Evolutionary conservation across 495 filamentous ascomycete genomes (phyloP).

Genomic region (Penicillium canescens): DNA sequence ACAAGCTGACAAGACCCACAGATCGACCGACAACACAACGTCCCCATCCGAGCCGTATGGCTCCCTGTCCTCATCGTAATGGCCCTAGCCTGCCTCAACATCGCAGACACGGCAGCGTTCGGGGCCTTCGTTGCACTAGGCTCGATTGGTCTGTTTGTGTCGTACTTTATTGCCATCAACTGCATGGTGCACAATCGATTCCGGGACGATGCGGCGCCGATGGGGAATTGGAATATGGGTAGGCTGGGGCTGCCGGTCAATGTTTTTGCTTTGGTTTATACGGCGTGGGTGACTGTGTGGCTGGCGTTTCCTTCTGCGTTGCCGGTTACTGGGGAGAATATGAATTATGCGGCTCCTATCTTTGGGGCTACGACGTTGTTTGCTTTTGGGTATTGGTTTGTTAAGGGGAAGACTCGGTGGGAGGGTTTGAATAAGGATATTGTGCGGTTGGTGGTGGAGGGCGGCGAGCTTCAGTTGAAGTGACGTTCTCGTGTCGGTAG

Average conservation of each 20-base stretch:
- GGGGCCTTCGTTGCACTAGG: conserved; percentile 51
- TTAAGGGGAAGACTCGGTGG: conserved; percentile 20
- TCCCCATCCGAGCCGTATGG: conserved; percentile 45
- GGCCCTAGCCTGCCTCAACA: conserved; percentile 55
- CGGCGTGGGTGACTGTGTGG: conserved; percentile 23
- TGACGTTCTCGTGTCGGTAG: neutral
- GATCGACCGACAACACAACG: conserved; percentile 31
- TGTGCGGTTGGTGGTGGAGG: conserved; percentile 15
- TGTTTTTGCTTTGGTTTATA: conserved; percentile 23
- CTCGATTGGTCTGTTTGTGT: conserved; percentile 38
- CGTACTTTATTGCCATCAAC: conserved; percentile 41
- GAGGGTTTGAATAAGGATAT: conserved; percentile 18
- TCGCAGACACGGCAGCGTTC: conserved; percentile 53
- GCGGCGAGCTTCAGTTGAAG: conserved; percentile 12
- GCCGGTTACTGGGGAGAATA: conserved; percentile 23
- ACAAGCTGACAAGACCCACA: neutral
- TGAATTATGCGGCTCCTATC: conserved; percentile 30
- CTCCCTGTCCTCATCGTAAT: conserved; percentile 47
- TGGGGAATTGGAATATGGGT: conserved; percentile 25
- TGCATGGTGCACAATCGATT: conserved; percentile 39
- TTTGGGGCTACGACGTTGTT: conserved; percentile 22
- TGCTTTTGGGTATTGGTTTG: conserved; percentile 24
- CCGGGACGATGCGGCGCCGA: neutral
- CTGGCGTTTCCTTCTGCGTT: conserved; percentile 23
- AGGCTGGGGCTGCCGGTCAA: conserved; percentile 23